Base-by-base conservation (phyloP, 176 grass and related monocot species). In the Panicum miliaceum region DNA sequence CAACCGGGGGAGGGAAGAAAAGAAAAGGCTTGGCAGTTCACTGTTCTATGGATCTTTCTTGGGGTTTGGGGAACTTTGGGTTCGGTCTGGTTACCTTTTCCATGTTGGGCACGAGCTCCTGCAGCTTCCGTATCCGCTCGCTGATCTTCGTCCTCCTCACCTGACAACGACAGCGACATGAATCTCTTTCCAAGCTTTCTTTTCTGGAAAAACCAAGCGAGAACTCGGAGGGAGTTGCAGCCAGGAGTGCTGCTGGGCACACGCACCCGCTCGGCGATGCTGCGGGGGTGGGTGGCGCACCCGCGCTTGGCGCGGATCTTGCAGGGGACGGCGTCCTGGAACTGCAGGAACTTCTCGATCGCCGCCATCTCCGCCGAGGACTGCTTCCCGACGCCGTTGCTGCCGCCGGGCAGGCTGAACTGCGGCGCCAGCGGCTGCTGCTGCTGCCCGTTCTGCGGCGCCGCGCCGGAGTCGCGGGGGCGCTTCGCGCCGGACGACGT, bases 71-170 rank as follows among this genome's bases (percentile, higher is more conserved):
- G 29, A 32, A 60, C 57, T 60, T 26, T 26, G 42, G 54, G 43
- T 45, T 1, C 6, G 42, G 41, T 15, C 43, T 64, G 35, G 41
- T 89, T 65, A 99, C 96, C 96, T 99, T 99, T 73, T 99, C 96
- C 96, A 96, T 96, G 91, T 92, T 96, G 13, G 93, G 96, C 67
- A 99, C 96, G 65, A 99, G 87, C 53, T 96, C 91, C 80, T 99
- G 96, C 61, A 99, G 80, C 73, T 94, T 99, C 65, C 91, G 84
- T 85, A 99, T 99, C 71, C 96, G 90, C 68, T 99, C 96, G 48
- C 96, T 99, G 69, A 99, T 99, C 43, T 86, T 82, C 41, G 96
- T 96, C 88, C 96, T 94, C 84, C 96, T 84, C 66, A 99, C 93
- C 96, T 99, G 68, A 82, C 59, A 46, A 50, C n/a, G 63, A 20